Evolutionary conservation across 805 yeast genomes (phyloP), one percentile per base, ranked within the genome.

Genomic region (Scheffersomyces spartinae): DNA sequence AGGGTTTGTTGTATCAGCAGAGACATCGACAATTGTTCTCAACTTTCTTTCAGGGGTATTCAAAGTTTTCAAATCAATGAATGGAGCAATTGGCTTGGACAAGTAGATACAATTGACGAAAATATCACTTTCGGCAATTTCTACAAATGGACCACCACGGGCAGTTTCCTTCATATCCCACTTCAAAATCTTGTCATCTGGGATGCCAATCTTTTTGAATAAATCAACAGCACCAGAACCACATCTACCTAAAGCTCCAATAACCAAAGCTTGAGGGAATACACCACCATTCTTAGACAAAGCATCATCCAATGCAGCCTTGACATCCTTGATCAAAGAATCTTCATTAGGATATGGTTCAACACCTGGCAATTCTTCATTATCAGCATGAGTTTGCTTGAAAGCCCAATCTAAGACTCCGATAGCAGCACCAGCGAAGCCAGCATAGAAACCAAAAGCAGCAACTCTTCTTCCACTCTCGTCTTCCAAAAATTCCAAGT

Each of bases 371-470:
- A 91, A 64, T 36, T 83, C 74, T 49, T 74, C 71, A 28, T 60
- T 45, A 43, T 74, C 83, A 6, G 67, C 32, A 50, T 81, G 77
- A 19, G 74, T 55, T 53, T 82, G 88, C 55, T 88, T 88, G 61
- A 80, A 78, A 26, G 94, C 80, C 95, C 97, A 91, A 55, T 85
- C 94, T 52, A 72, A 72, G 26, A 88, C 65, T 44, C 98, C 98
- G 29, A 91, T 59, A 17, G 98, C 99, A 18, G 99, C 98, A 45
- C 99, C 99, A 5, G 97, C 98, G 52, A 91, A 91, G n/a, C 99
- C 99, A 23, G 99, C 98, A 53, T 88, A 88, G 65, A 72, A 91
- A n/a, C 99, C 99, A 50, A 91, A 91, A 6, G 98, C 98, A 23
- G 99, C 99, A 15, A 91, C 99, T 60, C 99, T 81, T 66, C 98